These are phyloP conservation scores for Trypanosoma brucei DNA, from an alignment of 208 protist species.

Conservation along the genomic window DNA sequence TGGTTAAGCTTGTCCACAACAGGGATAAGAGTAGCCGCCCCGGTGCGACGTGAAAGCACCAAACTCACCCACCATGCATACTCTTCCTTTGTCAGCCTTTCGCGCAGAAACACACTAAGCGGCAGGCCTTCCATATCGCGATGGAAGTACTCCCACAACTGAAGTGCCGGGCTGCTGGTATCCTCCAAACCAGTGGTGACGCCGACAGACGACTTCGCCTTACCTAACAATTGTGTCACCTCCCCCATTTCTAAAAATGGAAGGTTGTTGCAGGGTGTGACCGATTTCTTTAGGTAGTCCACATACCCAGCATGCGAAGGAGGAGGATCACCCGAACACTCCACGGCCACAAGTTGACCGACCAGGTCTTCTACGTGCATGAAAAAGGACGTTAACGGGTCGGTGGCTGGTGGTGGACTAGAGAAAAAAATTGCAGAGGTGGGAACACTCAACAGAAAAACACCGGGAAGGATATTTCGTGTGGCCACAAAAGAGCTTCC, in stretches of 20 bases:
- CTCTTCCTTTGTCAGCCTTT: slow-evolving; percentile 35
- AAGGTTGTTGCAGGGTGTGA: slow-evolving; percentile 63
- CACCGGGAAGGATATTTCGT: slow-evolving; percentile 48
- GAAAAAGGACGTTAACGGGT: slow-evolving; percentile 55
- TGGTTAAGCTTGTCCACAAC: slow-evolving; percentile 87
- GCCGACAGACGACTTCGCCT: not conserved
- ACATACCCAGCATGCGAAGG: slow-evolving; percentile 66
- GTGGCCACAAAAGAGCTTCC: slow-evolving; percentile 69
- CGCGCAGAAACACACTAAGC: slow-evolving; percentile 48
- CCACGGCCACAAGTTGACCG: slow-evolving; percentile 57
- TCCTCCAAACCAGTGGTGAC: not conserved
- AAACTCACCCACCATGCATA: slow-evolving; percentile 83
- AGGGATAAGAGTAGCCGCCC: slow-evolving; percentile 58
- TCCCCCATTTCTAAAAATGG: slow-evolving; percentile 54
- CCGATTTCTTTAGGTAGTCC: slow-evolving; percentile 63
- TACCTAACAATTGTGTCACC: slow-evolving; percentile 26
- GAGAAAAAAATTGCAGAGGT: slow-evolving; percentile 67
- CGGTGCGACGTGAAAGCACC: slow-evolving; percentile 63
- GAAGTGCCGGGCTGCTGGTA: slow-evolving; percentile 37
- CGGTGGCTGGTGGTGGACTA: slow-evolving; percentile 41
- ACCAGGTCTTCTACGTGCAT: slow-evolving; percentile 77
- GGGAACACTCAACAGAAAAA: slow-evolving; percentile 74
- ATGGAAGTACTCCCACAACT: slow-evolving; percentile 68
- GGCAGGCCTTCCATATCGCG: slow-evolving; percentile 46
- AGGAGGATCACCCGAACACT: slow-evolving; percentile 14